Conservation (phyloP, 208 protist genomes). For the Polymyxa betae region DNA sequence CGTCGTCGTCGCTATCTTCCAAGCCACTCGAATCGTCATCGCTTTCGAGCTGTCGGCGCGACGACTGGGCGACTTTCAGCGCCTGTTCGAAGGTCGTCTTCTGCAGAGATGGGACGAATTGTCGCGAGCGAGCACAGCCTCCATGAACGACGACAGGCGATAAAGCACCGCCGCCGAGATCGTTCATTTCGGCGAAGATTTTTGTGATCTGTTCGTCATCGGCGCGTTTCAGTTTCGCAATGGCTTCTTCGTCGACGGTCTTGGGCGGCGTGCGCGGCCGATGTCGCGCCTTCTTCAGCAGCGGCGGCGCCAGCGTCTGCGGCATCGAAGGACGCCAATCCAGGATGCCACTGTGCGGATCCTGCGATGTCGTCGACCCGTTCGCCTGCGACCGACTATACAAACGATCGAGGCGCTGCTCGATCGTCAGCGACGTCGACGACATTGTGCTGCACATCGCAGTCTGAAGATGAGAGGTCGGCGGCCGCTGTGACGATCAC, state of each 20-base stretch:
- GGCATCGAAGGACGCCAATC: not conserved
- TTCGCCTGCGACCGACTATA: not conserved
- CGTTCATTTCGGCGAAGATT: conserved; percentile 32
- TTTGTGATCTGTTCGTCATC: not conserved
- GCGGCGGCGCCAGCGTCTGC: not conserved
- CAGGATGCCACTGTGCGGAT: conserved; percentile 37
- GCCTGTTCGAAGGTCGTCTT: conserved; percentile 19
- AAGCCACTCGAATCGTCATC: conserved; percentile 45
- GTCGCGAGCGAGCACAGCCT: conserved; percentile 10
- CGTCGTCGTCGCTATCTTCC: not conserved
- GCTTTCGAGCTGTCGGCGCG: not conserved
- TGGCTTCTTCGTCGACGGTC: conserved; percentile 14
- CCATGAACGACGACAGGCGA: not conserved
- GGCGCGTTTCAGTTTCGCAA: not conserved
- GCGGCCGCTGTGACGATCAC: not conserved
- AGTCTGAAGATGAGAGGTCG: not conserved
- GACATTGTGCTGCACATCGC: conserved; percentile 51
- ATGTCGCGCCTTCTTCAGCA: conserved; percentile 21
- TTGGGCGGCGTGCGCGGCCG: not conserved
- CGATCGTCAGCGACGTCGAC: not conserved
- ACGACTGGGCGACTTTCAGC: not conserved
- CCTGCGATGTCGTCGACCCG: not conserved
- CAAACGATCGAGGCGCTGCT: conserved; percentile 27
- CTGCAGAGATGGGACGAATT: not conserved
- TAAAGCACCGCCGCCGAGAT: not conserved